Conservation (phyloP, 768 basidiomycete species). For the Trametes elegans region DNA sequence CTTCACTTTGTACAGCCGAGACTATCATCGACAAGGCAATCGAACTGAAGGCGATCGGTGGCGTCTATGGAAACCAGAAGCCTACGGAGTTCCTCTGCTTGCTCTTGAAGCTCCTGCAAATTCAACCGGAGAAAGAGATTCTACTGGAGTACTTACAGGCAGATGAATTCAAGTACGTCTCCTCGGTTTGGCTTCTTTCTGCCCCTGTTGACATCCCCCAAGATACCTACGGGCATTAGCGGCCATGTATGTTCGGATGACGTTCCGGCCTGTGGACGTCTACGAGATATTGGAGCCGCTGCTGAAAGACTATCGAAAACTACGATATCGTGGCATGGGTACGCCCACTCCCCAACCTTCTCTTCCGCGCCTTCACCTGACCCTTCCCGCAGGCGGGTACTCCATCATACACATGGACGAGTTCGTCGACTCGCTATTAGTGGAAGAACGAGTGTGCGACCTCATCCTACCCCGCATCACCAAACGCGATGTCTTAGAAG, state of each 20-base stretch:
- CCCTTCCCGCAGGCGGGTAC: conserved; percentile 70
- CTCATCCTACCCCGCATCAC: conserved; percentile 90
- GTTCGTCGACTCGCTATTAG: conserved; percentile 80
- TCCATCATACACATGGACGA: conserved; percentile 87
- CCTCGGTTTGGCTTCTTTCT: neutral
- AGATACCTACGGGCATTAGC: conserved; percentile 95
- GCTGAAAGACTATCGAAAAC: conserved; percentile 89
- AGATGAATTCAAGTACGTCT: conserved; percentile 96
- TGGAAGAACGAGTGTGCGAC: conserved; percentile 93
- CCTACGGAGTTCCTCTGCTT: conserved; percentile 94
- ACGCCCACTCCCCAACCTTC: conserved; percentile 25
- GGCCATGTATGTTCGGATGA: conserved; percentile 92
- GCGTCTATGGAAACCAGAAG: conserved; percentile 92
- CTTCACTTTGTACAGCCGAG: conserved; percentile 58
- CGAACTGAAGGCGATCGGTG: conserved; percentile 78
- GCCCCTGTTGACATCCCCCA: neutral
- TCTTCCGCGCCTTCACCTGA: neutral
- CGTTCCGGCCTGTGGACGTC: conserved; percentile 86
- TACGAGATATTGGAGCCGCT: conserved; percentile 93
- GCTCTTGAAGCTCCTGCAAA: conserved; percentile 89
- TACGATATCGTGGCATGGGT: conserved; percentile 82
- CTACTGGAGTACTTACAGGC: conserved; percentile 91
- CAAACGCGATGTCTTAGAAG: conserved; percentile 85
- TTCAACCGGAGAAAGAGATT: conserved; percentile 98
- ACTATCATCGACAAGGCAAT: conserved; percentile 92